A percentile compares a stretch with the other conserved stretches of the same genome.
Evolutionary conservation across 306 rosid genomes (phyloP).

Genomic region (Lagenaria siceraria): DNA sequence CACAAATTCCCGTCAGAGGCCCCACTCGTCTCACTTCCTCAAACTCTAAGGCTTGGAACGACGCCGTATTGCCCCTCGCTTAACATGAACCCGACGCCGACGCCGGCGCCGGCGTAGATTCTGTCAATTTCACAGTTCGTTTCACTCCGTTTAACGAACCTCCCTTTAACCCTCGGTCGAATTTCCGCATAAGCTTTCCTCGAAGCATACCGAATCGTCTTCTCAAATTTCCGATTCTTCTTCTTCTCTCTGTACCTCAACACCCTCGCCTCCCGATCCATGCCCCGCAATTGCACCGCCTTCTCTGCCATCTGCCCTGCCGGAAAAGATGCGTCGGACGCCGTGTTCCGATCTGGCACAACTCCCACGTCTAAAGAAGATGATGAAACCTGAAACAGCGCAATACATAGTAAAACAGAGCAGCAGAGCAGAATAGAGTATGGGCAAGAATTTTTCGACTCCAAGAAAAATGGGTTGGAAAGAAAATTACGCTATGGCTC

Average conservation of each 20-base stretch:
- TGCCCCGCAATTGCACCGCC: slow-evolving; percentile 39
- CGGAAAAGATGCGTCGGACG: slow-evolving; percentile 43
- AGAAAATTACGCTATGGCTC: slow-evolving; percentile 60
- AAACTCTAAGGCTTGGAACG: slow-evolving; percentile 61
- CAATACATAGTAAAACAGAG: neutral
- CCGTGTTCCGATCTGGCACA: slow-evolving; percentile 55
- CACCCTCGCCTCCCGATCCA: slow-evolving; percentile 70
- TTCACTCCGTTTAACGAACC: slow-evolving; percentile 62
- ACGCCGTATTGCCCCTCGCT: slow-evolving; percentile 61
- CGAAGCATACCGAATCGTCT: slow-evolving; percentile 70
- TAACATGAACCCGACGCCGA: slow-evolving; percentile 6
- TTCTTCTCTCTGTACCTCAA: slow-evolving; percentile 78
- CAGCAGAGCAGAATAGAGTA: neutral
- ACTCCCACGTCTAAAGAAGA: slow-evolving; percentile 74
- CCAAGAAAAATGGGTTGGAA: neutral
- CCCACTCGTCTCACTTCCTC: neutral
- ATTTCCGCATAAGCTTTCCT: slow-evolving; percentile 78
- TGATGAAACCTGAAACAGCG: slow-evolving; percentile 49
- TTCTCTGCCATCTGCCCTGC: slow-evolving; percentile 31
- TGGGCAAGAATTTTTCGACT: neutral
- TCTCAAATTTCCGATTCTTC: slow-evolving; percentile 70
- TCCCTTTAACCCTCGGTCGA: slow-evolving; percentile 77
- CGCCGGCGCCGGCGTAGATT: slow-evolving; percentile 20
- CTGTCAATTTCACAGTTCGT: slow-evolving; percentile 31
- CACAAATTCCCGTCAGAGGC: neutral